Evolutionary conservation across 1,284 basidiomycete genomes (phyloP), one percentile per base, ranked within the genome.

Genomic region (Stygiomarasmius scandens): DNA sequence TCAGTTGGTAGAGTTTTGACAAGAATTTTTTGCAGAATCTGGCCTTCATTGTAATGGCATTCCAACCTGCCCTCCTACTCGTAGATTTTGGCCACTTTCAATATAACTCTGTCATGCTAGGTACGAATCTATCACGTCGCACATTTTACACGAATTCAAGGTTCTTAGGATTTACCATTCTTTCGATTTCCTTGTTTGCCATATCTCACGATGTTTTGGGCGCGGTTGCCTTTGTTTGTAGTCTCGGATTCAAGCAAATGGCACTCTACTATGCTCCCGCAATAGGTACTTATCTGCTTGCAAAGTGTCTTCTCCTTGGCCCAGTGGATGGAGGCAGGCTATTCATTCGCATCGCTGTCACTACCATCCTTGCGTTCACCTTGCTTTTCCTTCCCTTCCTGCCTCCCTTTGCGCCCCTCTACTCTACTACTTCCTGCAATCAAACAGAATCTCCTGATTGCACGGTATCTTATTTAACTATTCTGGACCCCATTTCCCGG

Each of bases 1-100:
- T 41, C 12, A 48, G 23, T 6, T 19, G 19, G 23, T 14, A 25
- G 4, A 24, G 2, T 14, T 24, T 6, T 3, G 14, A 36, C 11
- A 44, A 12, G 14, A 27, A 49, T 55, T 25, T 45, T 41, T 12
- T 54, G 44, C 59, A 94, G 92, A 83, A 91, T 64, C 71, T 87
- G 27, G 87, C 90, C 1, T 71, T 93, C 9, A 65, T 92, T n/a
- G 85, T 83, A 3, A 74, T 96, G 16, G 73, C 96, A 24, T 78
- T 95, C 3, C 93, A 96, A 70, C 95, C 95, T 1, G 85, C 90
- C 0, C 75, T 96, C 29, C 77, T 96, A 23, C 77, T 96, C 19
- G 82, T 97, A 60, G 95, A 97, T 71, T 91, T 89, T 66, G 95
- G 95, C 0, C 95, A 97, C 68, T 97, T 97, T 64, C 95, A 97